A percentile compares a stretch with the other conserved stretches of the same genome.
phyloP scores from a whole-genome alignment of 164 flowering plant genomes.

The Chimonanthus salicifolius region DNA sequence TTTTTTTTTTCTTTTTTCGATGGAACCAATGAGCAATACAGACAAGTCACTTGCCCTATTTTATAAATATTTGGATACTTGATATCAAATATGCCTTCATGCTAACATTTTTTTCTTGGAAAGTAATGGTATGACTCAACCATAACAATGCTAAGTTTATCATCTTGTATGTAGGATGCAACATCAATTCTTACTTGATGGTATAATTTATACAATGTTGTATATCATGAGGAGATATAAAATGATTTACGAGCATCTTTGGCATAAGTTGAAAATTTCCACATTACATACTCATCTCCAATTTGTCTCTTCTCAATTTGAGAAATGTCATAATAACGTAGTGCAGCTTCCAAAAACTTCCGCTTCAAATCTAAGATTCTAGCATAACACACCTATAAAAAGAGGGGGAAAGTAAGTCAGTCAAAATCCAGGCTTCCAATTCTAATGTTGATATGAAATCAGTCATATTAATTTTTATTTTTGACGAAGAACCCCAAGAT shows the following conservation, averaged over 20 bases:
- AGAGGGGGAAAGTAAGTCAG: neutral
- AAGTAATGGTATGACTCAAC: too few species aligned
- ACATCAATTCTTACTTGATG: neutral
- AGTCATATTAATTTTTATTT: neutral
- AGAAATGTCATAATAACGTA: constrained; percentile 93
- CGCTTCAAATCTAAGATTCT: constrained; percentile 91
- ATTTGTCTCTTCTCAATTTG: constrained; percentile 93
- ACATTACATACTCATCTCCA: constrained; percentile 83
- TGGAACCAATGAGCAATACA: too few species aligned
- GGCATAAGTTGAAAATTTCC: neutral
- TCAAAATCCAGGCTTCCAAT: neutral
- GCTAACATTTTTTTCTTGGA: too few species aligned
- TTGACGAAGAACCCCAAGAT: too few species aligned
- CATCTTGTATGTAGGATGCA: too few species aligned
- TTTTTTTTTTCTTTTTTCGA: too few species aligned
- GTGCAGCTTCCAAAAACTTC: constrained; percentile 97
- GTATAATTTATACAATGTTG: too few species aligned
- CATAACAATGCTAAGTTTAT: too few species aligned
- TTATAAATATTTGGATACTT: too few species aligned
- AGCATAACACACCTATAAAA: constrained; percentile 83
- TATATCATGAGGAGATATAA: neutral
- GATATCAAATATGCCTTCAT: too few species aligned
- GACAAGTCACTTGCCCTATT: too few species aligned
- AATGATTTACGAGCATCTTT: neutral
- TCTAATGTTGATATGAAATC: neutral